A percentile compares a stretch with the other conserved stretches of the same genome.
Evolutionary conservation across 1,284 basidiomycete genomes (phyloP).

Genomic region (Coriolopsis trogii): DNA sequence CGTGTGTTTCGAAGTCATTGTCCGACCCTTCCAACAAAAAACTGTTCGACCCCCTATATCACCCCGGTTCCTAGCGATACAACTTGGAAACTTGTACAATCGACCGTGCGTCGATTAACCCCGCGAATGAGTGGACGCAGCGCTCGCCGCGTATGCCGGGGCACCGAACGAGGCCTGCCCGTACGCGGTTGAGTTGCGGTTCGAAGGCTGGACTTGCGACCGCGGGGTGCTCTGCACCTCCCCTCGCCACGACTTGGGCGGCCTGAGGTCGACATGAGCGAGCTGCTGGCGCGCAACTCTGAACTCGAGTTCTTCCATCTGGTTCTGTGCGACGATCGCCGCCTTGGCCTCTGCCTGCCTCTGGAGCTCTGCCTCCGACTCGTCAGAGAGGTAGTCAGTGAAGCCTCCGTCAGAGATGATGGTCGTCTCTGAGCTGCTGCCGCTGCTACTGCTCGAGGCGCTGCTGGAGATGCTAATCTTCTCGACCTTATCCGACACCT

Average conservation of each 20-base stretch:
- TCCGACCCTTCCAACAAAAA: conserved; percentile 11
- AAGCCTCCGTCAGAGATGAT: conserved; percentile 82
- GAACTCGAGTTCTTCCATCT: conserved; percentile 79
- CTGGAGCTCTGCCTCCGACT: conserved; percentile 81
- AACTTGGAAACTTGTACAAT: neutral
- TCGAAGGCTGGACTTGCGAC: conserved; percentile 26
- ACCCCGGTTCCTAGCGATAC: conserved; percentile 3
- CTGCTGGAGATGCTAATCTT: conserved; percentile 44
- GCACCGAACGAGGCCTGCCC: conserved; percentile 20
- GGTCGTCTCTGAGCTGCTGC: conserved; percentile 69
- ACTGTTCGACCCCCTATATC: conserved; percentile 2
- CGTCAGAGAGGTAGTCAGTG: conserved; percentile 83
- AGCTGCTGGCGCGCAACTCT: conserved; percentile 76
- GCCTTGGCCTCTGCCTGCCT: conserved; percentile 78
- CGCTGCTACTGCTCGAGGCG: conserved; percentile 54
- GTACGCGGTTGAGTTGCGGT: conserved; percentile 18
- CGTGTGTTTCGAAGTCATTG: conserved; percentile 17
- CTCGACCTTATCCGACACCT: conserved; percentile 43
- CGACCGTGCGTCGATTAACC: conserved; percentile 16
- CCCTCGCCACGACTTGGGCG: conserved; percentile 70
- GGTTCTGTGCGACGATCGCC: conserved; percentile 72
- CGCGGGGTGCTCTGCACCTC: conserved; percentile 32
- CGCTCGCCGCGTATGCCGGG: conserved; percentile 20
- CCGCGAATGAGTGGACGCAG: conserved; percentile 23
- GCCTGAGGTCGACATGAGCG: conserved; percentile 68